Evolutionary conservation across 805 yeast genomes (phyloP).

Genomic region (Saccharomycopsis javanensis): DNA sequence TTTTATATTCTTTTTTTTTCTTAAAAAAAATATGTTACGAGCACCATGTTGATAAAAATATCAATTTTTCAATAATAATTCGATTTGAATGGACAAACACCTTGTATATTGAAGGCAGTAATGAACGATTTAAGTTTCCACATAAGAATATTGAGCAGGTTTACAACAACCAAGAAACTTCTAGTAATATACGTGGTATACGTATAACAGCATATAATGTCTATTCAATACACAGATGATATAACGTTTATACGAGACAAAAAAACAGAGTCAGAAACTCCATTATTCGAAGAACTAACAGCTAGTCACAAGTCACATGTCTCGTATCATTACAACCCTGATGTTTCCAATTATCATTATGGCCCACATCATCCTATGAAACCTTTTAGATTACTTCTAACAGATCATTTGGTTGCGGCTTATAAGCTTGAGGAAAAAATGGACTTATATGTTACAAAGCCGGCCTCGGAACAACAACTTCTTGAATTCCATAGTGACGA

Average conservation of each 20-base stretch:
- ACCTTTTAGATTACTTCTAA: conserved; percentile 86
- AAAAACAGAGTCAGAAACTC: conserved; percentile 34
- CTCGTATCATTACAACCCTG: conserved; percentile 81
- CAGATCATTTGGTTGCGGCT: conserved; percentile 81
- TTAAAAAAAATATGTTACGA: no score
- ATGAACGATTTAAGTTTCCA: no score
- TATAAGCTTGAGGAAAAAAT: conserved; percentile 80
- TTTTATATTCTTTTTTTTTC: no score
- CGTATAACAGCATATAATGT: conserved; percentile 1
- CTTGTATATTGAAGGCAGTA: no score
- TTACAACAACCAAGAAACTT: no score
- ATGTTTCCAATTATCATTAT: conserved; percentile 73
- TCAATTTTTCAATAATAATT: no score
- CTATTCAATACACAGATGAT: conserved; percentile 16
- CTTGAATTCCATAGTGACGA: conserved; percentile 80
- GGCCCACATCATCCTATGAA: conserved; percentile 98
- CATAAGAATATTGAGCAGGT: no score
- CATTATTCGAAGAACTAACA: conserved; percentile 37
- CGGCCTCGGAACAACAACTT: conserved; percentile 76
- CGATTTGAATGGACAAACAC: no score
- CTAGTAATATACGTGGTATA: no score
- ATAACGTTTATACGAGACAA: conserved; percentile 32
- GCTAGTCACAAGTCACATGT: conserved; percentile 47
- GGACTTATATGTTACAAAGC: conserved; percentile 80
- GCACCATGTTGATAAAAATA: no score